Evolutionary conservation across 305 asterid genomes (phyloP), one percentile per base, ranked within the genome.

Genomic region (Nicotiana rustica): DNA sequence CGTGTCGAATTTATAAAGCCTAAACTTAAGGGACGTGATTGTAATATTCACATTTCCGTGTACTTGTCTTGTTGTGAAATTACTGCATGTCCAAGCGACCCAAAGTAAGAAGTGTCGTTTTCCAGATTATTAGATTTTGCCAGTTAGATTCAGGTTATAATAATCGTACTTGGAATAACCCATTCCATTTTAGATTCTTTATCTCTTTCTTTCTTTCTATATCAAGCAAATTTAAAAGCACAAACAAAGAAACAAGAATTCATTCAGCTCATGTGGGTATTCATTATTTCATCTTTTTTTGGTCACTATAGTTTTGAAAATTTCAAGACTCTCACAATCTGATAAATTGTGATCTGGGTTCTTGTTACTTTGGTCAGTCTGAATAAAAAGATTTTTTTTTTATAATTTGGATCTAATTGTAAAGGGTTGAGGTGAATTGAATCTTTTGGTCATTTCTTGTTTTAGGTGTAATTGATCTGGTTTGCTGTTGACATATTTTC

Each of bases 181-280:
- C 85, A 1, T 90, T 71, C 36, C 78, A 82, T 84, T 76, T 83
- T 82, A 10, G 67, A 82, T 56, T 82, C 78, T 78, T 35, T 17
- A 35, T 36, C 49, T 41, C 64, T 57, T 41, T 25, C 49, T 77
- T 77, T 49, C 67, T 75, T 75, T 71, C 85, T 75, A 68, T 73
- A 69, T 78, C 81, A 82, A 81, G 73, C 80, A 75, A 81, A 35
- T 84, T 61, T 57, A 25, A 67, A 75, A 66, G 76, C 65, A 17
- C 83, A 12, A 19, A 52, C 19, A 44, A 76, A 76, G 6, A 19
- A 62, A 62, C 67, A 62, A 62, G 0, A 62, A 19, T 62, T 13
- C 33, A 9, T 19, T 60, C 68, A 84, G 56, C 78, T 84, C 81
- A 82, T 84, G 3, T 82, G 38, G 77, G 77, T 68, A 71, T 55